These are phyloP conservation scores for Pichia cabralensis DNA, from an alignment of 805 yeast genomes.

Conservation along the genomic window DNA sequence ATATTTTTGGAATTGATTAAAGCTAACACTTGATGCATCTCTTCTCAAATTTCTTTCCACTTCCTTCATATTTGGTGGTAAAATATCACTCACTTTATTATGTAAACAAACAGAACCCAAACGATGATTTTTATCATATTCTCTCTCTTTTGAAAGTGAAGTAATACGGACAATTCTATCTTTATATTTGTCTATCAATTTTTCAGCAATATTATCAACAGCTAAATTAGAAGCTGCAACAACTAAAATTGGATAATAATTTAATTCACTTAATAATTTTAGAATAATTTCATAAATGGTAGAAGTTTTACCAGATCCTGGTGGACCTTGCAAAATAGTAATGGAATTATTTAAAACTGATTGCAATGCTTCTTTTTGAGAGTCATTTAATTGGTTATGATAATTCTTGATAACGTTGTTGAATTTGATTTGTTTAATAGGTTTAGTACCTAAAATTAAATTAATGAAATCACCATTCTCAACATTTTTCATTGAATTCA, in stretches of 20 bases:
- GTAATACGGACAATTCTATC: slow-evolving; percentile 48
- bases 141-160: slow-evolving; percentile 50
- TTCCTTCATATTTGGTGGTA: slow-evolving; percentile 37
- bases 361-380: slow-evolving; percentile 66
- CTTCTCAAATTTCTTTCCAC: slow-evolving; percentile 33
- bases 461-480: slow-evolving; percentile 40
- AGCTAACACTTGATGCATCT: slow-evolving; percentile 30
- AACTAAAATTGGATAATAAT: slow-evolving; percentile 54
- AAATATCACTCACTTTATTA: slow-evolving; percentile 41
- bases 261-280: slow-evolving; percentile 55
- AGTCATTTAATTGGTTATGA: slow-evolving; percentile 48
- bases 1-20: slow-evolving; percentile 41
- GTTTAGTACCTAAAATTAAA: slow-evolving; percentile 22
- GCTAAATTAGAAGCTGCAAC: slow-evolving; percentile 74
- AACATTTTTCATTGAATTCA: slow-evolving; percentile 56
- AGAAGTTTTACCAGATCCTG: slow-evolving; percentile 77
- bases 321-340: slow-evolving; percentile 64
- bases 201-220: slow-evolving; percentile 67
- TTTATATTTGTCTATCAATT: slow-evolving; percentile 40
- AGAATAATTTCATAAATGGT: slow-evolving; percentile 74
- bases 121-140: slow-evolving; percentile 46
- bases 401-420: slow-evolving; percentile 41
- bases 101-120: slow-evolving; percentile 54
- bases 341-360: slow-evolving; percentile 56
- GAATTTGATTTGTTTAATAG: slow-evolving; percentile 34